Conservation (phyloP, 257 asterid genomes). For the Jasminum sambac region DNA sequence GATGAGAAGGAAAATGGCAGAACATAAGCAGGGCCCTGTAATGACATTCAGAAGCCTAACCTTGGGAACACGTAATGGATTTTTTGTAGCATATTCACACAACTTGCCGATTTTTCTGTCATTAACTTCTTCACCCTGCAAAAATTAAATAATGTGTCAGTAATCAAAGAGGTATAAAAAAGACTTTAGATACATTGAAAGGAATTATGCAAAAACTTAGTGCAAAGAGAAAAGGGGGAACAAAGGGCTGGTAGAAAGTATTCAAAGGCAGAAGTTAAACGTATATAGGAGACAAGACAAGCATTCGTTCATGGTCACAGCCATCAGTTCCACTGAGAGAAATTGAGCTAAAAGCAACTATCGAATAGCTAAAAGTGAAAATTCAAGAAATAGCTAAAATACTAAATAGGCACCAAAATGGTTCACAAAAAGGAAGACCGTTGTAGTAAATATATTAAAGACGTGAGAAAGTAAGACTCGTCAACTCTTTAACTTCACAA, state of each 20-base stretch:
- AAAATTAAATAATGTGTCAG: slow-evolving; percentile 28
- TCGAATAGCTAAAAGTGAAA: not conserved
- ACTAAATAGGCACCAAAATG: not conserved
- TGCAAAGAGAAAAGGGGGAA: not conserved
- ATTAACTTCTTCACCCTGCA: slow-evolving; percentile 70
- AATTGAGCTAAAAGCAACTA: not conserved
- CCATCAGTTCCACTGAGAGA: not conserved
- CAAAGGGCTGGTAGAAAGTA: not conserved
- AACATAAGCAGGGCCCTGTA: not conserved
- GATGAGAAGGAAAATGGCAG: not conserved
- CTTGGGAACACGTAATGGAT: slow-evolving; percentile 84
- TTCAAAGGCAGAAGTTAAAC: not conserved
- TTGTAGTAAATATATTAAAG: not conserved
- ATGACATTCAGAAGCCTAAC: slow-evolving; percentile 35
- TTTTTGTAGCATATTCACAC: slow-evolving; percentile 77
- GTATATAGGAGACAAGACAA: not conserved
- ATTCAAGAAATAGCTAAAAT: not conserved
- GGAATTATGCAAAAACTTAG: not conserved
- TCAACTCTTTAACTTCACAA: not conserved
- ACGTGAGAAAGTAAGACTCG: not conserved
- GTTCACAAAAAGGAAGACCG: not conserved
- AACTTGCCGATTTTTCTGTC: slow-evolving; percentile 69
- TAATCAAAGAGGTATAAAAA: slow-evolving; percentile 8
- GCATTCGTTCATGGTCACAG: not conserved
- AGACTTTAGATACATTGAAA: slow-evolving; percentile 7